Evolutionary conservation across 495 filamentous ascomycete genomes (phyloP), one percentile per base, ranked within the genome.

Genomic region (Copromyces sp.): DNA sequence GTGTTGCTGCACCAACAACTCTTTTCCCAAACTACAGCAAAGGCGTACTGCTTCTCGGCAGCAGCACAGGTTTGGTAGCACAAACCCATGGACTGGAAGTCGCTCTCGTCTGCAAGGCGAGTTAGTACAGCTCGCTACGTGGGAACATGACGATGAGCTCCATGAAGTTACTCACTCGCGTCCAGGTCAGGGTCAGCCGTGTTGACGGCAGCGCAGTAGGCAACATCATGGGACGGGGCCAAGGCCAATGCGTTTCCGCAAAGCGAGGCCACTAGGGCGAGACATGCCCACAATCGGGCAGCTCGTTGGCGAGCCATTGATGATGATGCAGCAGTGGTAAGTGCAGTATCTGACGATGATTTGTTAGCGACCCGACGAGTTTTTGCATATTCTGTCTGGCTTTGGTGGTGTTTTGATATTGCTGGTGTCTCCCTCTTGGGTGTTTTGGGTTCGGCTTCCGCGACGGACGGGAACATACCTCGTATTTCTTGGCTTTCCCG

Each of bases 1-100:
- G 78, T 75, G 68, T 86, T 76, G 29, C 80, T 80, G 69, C 84
- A 86, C 84, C 84, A 86, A 68, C 84, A 86, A 24, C 76, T 71
- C 11, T 78, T 70, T 6, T 73, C 65, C 47, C 83, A 78, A 9
- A 86, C 42, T 42, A 86, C 76, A 71, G 83, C 80, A n/a, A 83
- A 80, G 20, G 84, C 80, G 42, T 72, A 84, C 17, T 75, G 39
- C 24, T 65, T 12, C 24, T 65, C 2, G 3, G 71, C 69, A 17
- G 68, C 6, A 38, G 73, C 69, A 76, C 84, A 86, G 69, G 80
- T 83, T 11, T 73, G 69, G 70, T 75, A 75, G 59, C 84, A 86
- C 35, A 82, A 80, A 20, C 84, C 84, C 71, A 85, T 79, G 71
- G 83, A 84, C 70, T 86, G 84, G 39, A 69, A 86, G 75, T 80